Evolutionary conservation across 441 rosid genomes (phyloP), one percentile per base, ranked within the genome.

Genomic region (Iberis amara): DNA sequence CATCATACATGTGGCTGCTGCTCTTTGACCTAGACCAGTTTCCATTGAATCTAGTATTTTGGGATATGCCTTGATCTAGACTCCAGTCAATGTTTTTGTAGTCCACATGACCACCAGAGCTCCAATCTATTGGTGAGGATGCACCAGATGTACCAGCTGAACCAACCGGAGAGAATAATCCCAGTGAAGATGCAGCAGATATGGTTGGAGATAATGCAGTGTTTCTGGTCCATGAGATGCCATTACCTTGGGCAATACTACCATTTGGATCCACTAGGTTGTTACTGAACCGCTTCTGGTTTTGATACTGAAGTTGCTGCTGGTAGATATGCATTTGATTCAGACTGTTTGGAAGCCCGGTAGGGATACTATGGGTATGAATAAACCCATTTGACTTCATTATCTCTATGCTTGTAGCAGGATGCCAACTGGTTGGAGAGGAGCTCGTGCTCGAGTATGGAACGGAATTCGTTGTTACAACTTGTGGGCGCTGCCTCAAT

Each of bases 81-180:
- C 85, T 79, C 97, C 97, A 89, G 76, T 89, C 97, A 39, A 89
- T 73, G 64, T 58, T 82, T 37, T 70, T 71, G 66, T 89, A 89
- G 40, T 89, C 91, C 68, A 74, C 68, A 0, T 77, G 70, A 31
- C 87, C 80, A 31, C 82, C 73, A 8, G 80, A 79, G 59, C 74
- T 74, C 95, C 97, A 86, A 66, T 89, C 89, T 30, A 86, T 79
- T 0, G 80, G 90, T 51, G 94, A 80, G 24, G 86, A 66, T n/a
- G 83, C 71, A 12, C 87, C 89, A 0, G 85, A 80, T 18, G 86
- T 63, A 39, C 73, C 74, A 0, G 73, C 69, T 45, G 83, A 80
- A 50, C 83, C 86, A 64, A 74, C 67, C 10, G 79, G 79, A 3
- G 90, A 76, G 74, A 86, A 89, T 7, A 86, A 76, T 32, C 95